Base-by-base conservation (phyloP, 1,284 basidiomycete genomes). In the Moesziomyces sp. region DNA sequence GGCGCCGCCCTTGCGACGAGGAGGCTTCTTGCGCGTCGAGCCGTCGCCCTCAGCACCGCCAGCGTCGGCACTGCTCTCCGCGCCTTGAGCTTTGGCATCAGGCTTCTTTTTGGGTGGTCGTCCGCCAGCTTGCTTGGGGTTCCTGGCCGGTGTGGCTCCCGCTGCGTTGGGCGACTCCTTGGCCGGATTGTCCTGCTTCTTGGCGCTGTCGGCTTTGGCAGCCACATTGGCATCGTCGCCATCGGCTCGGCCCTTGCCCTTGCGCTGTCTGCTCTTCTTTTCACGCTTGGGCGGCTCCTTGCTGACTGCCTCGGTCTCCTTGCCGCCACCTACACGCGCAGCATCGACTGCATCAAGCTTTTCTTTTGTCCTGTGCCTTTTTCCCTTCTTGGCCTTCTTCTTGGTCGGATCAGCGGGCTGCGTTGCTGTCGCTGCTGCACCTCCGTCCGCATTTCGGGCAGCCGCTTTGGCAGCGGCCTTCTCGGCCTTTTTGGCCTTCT, bases 401-500 rank as follows among this genome's bases (percentile, higher is more conserved):
- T 33, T 21, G 18, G 58, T 46, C n/a, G 6, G 35, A 19, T 68
- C 46, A 2, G 19, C 58, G 40, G 58, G 49, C n/a, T 26, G 38
- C 10, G 16, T 18, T 2, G 21, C 52, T 13, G 23, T 26, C 21
- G 46, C 52, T 50, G 35, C n/a, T 23, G 43, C 14, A n/a, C 18
- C 43, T 52, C 30, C 30, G 10, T 33, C 30, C 10, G 33, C 21
- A 14, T 26, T 35, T 23, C 23, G 24, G 58, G 16, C 24, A 10
- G 30, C 43, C 10, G 19, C 46, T 7, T 52, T 60, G 40, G 56
- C 56, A 23, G 19, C 46, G 2, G 49, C 59, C 14, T 56, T 57
- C 18, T 58, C 58, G 35, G 52, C 18, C 48, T 68, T 76, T 45
- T 73, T 64, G 19, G 69, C 57, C 51, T 54, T 58, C 28, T 59